A percentile compares a stretch with the other conserved stretches of the same genome.
phyloP scores from a whole-genome alignment of 2,329 filamentous ascomycete genomes.

The Pyricularia grisea region DNA sequence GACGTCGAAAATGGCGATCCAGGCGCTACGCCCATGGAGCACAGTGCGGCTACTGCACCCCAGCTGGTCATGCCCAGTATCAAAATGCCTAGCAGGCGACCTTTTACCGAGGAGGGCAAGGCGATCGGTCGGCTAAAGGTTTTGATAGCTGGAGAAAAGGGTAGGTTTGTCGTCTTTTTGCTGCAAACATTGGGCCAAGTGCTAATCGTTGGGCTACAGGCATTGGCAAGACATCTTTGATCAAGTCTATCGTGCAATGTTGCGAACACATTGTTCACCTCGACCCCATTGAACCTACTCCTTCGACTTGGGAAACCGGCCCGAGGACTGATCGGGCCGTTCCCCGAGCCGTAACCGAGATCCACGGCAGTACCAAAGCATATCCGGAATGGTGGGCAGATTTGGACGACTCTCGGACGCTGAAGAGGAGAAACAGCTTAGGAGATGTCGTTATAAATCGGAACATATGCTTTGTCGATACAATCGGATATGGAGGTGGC shows the following conservation, averaged over 20 bases:
- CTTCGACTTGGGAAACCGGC: slow-evolving; percentile 10
- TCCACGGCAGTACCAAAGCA: slow-evolving; percentile 71
- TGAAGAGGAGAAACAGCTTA: slow-evolving; percentile 58
- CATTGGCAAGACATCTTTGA: slow-evolving; percentile 80
- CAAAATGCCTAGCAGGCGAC: slow-evolving; percentile 76
- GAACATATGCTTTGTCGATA: slow-evolving; percentile 91
- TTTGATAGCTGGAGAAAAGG: slow-evolving; percentile 71
- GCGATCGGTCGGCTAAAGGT: slow-evolving; percentile 79
- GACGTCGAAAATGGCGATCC: slow-evolving; percentile 28
- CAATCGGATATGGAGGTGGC: slow-evolving; percentile 51
- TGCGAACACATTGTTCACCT: slow-evolving; percentile 93
- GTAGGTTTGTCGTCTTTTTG: slow-evolving; percentile 29
- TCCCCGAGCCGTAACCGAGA: slow-evolving; percentile 43
- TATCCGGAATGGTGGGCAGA: slow-evolving; percentile 89
- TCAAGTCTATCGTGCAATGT: slow-evolving; percentile 76
- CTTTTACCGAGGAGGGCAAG: slow-evolving; percentile 83
- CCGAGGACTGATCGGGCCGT: background rate
- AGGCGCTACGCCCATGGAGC: slow-evolving; percentile 23
- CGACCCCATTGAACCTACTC: slow-evolving; percentile 47
- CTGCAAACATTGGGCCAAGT: background rate
- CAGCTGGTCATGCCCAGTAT: slow-evolving; percentile 98
- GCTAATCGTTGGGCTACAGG: slow-evolving; percentile 35
- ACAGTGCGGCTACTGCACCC: slow-evolving; percentile 43
- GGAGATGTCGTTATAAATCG: slow-evolving; percentile 75
- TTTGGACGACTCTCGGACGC: slow-evolving; percentile 50